Evolutionary conservation across 2,329 filamentous ascomycete species (phyloP).

Genomic region (Dactylellina drechsleri): DNA sequence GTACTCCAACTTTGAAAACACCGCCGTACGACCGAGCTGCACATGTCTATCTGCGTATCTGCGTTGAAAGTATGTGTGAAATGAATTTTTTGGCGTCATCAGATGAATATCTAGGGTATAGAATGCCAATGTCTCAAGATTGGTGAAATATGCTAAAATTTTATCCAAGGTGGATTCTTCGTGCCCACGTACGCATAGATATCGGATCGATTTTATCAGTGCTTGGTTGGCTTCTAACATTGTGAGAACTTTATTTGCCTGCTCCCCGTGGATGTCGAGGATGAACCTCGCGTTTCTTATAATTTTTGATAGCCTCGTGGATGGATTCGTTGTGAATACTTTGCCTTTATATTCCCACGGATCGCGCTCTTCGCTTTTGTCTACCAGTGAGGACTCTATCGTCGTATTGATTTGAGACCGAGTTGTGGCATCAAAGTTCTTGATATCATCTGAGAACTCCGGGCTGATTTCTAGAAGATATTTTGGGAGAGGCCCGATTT

Average conservation of each 20-base stretch:
- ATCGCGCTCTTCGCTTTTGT: background rate
- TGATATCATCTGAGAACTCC: conserved; percentile 12
- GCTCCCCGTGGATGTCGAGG: background rate
- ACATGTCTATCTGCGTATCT: background rate
- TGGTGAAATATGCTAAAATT: too few relatives aligned
- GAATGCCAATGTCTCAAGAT: too few relatives aligned
- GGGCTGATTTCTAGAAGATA: conserved; percentile 22
- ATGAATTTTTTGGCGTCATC: too few relatives aligned
- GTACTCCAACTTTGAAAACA: conserved; percentile 19
- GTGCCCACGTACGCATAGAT: background rate
- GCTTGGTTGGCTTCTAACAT: background rate
- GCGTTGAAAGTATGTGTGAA: background rate
- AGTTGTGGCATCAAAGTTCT: background rate
- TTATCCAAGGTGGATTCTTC: background rate
- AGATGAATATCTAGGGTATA: too few relatives aligned
- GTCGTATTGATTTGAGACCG: background rate
- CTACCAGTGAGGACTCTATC: conserved; percentile 1
- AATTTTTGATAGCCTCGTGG: conserved; percentile 11
- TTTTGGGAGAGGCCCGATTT: conserved; percentile 5
- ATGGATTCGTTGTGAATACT: conserved; percentile 8
- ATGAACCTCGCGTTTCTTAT: conserved; percentile 13
- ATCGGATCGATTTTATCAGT: background rate
- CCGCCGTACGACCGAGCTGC: background rate
- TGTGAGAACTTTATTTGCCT: background rate
- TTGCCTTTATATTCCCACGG: background rate